Percentiles rank a stretch among this genome's conserved stretches.
phyloP scores from a whole-genome alignment of 2,329 filamentous ascomycete species.

The Ambrosiella beaveri region DNA sequence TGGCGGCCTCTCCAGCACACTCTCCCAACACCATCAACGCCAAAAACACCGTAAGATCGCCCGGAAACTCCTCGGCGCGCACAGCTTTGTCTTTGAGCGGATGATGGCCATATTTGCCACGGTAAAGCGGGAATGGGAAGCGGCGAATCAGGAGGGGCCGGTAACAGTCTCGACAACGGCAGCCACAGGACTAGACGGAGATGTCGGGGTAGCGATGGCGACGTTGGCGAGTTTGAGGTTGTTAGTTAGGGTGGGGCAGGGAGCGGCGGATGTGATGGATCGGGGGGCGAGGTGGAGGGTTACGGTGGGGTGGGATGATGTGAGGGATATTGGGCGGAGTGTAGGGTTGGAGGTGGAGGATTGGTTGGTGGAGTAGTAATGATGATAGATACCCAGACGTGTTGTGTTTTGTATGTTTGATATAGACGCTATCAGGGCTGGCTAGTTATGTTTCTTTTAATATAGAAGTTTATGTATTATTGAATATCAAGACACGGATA shows the following conservation, averaged over 20 bases:
- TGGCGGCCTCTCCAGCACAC: slow-evolving; percentile 27
- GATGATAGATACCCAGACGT: background rate
- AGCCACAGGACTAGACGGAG: slow-evolving; percentile 28
- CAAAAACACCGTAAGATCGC: slow-evolving; percentile 54
- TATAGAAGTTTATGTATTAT: background rate
- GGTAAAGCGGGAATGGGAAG: slow-evolving; percentile 39
- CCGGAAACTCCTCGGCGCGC: slow-evolving; percentile 57
- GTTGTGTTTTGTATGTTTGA: background rate
- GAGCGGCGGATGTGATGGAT: slow-evolving; percentile 47
- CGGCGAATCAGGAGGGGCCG: slow-evolving; percentile 18
- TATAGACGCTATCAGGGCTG: slow-evolving; percentile 9
- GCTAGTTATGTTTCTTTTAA: background rate
- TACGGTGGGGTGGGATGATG: slow-evolving; percentile 63
- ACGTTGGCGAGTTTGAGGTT: slow-evolving; percentile 56
- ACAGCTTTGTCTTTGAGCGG: slow-evolving; percentile 60
- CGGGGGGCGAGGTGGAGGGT: slow-evolving; percentile 58
- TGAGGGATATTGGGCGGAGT: slow-evolving; percentile 50
- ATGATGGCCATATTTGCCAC: slow-evolving; percentile 63
- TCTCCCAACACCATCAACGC: slow-evolving; percentile 18
- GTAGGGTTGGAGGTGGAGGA: slow-evolving; percentile 67
- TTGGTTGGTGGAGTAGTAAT: slow-evolving; percentile 46
- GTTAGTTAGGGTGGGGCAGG: slow-evolving; percentile 46
- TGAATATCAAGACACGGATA: background rate
- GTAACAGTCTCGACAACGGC: slow-evolving; percentile 12
- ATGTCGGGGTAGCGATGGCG: slow-evolving; percentile 48